Evolutionary conservation across 2,329 filamentous ascomycete genomes (phyloP), one percentile per base, ranked within the genome.

Genomic region (Talaromyces rugulosus): DNA sequence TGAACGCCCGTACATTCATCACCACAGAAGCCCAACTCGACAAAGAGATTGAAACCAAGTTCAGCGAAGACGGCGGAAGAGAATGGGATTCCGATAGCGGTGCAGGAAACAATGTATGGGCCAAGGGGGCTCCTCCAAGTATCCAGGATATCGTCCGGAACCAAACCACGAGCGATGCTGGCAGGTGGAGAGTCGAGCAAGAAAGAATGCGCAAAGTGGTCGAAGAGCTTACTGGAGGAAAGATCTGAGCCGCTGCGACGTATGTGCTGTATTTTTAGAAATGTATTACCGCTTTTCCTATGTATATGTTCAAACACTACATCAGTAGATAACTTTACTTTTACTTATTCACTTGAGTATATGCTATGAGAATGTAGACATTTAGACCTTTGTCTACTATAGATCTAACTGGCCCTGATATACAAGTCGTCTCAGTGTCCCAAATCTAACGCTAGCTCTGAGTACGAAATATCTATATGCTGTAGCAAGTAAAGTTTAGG

Each of bases 1-100:
- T 95, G 79, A 90, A 92, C 68, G 92, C 95, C 5, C 85, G 89
- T 30, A 81, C 86, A 44, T 99, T 98, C 78, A 97, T 99, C 72
- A 88, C 92, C 18, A 88, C 84, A 28, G 92, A 96, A 74, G 79
- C 83, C 57, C 89, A 96, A 74, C 84, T 99, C 36, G 84, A 90
- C 68, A 81, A 81, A 16, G 84, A 87, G 66, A 88, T 97, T 61
- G 89, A 96, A 27, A 78, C 82, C 65, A 82, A 89, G n/a, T 99
- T 97, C 77, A 83, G 86, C 16, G 85, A 87, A 30, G 82, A 85
- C 65, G 77, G 74, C 78, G 77, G 77, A 64, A 67, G 70, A 28
- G 75, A 72, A 47, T 78, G 74, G 74, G 74, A 63, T 67, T 82
- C 66, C 69, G 78, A 78, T 72, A 77, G 71, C 56, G 69, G 69